Base-by-base conservation (phyloP, 2,329 filamentous ascomycete genomes). In the Aureobasidium subglaciale region DNA sequence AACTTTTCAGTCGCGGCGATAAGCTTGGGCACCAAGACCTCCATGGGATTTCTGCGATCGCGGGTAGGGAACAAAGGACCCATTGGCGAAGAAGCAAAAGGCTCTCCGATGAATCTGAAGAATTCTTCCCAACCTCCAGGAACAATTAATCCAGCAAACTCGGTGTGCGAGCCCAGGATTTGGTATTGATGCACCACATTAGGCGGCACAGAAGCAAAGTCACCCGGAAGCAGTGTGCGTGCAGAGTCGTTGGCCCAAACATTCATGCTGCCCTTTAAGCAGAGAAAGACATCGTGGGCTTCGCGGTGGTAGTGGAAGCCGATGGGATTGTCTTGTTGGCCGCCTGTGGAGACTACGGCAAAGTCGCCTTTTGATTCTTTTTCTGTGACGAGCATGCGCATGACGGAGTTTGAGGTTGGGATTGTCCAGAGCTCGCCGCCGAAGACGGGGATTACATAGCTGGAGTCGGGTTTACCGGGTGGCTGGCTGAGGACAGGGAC, bases 111-210 rank as follows among this genome's bases (percentile, higher is more conserved):
- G 62, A 80, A 77, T 48, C 80, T 74, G 69, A 83, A 83, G 69
- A 83, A 83, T 60, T 83, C 79, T 25, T 81, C 70, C 80, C 80
- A 83, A 62, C 80, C 79, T 5, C 78, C 80, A 0, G 80, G 80
- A 0, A 77, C 77, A 25, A 83, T 76, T 3, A 83, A 65, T 13
- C 79, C 78, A 1, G 78, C 67, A 18, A 74, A 74, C 59, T 83
- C 80, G 2, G 78, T 78, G 59, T 82, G 77, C 0, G 77, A 72
- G 1, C 78, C 78, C 1, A 79, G 67, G 24, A 80, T 69, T 55
- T 81, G 75, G 4, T 79, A 79, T 60, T 81, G 80, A 62, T 83
- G 80, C 42, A 82, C 70, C 18, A 42, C 35, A 18, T 41, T 53
- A 8, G 79, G 80, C 46, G 80, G 80, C 3, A 82, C 73, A 59